phyloP scores from a whole-genome alignment of 1,284 basidiomycete genomes.

The Trichosporon asahii region DNA sequence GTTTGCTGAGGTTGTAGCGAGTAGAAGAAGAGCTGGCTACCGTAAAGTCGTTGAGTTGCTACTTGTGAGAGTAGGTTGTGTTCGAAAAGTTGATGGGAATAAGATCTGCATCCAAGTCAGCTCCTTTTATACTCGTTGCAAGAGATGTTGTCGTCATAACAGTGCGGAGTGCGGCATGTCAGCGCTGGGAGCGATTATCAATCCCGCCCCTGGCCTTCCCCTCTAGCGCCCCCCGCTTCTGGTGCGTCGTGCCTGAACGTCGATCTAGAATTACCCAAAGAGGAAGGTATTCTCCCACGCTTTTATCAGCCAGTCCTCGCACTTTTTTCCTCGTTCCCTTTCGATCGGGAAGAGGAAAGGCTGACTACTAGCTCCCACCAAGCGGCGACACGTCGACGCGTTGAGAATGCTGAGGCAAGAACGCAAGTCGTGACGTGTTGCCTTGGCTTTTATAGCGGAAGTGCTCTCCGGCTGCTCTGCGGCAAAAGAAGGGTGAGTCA shows the following conservation, averaged over 20 bases:
- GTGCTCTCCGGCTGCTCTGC: too few relatives aligned
- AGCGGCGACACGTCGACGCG: too few relatives aligned
- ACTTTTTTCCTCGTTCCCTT: neutral
- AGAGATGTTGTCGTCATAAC: neutral
- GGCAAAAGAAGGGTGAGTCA: too few relatives aligned
- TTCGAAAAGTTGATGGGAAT: too few relatives aligned
- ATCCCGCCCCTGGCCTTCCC: neutral
- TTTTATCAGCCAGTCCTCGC: neutral
- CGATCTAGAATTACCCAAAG: neutral
- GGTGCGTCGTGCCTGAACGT: neutral
- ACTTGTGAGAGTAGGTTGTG: too few relatives aligned
- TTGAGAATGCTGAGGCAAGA: too few relatives aligned
- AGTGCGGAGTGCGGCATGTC: neutral
- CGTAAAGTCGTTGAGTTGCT: too few relatives aligned
- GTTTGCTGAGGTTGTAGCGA: neutral
- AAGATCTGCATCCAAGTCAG: neutral
- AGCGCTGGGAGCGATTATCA: neutral
- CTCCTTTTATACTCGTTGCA: neutral
- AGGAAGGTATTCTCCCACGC: constrained; percentile 6
- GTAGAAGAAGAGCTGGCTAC: too few relatives aligned
- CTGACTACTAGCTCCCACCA: neutral
- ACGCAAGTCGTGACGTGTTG: too few relatives aligned
- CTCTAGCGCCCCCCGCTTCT: neutral
- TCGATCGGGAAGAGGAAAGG: neutral
- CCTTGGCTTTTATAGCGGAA: too few relatives aligned